Base-by-base conservation (phyloP, 2,329 filamentous ascomycete genomes). In the Lecanicillium sp. region DNA sequence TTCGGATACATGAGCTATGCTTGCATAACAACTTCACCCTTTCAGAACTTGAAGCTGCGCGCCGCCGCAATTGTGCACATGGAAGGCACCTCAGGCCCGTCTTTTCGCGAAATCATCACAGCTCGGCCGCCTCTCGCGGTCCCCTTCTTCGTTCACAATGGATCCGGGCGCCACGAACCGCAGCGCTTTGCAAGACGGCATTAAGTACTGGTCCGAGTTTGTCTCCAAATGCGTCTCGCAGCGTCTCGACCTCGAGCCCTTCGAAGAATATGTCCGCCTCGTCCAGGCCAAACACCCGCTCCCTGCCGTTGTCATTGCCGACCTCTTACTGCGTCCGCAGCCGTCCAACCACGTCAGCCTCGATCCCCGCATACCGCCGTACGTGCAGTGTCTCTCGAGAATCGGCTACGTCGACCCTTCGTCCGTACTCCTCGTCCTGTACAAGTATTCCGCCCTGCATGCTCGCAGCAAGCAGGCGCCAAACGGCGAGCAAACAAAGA, bases 281-380 rank as follows among this genome's bases (percentile, higher is more conserved):
- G 60, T 79, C 38, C 62, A 68, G 43, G 57, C 62, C 4, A 67
- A 71, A 45, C 59, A 75, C 45, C 73, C 72, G 2, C 57, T 82
- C 9, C 62, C 70, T 4, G 61, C 74, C 7, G 45, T 58, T 9
- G 55, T 64, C 41, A 58, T 81, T 45, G 73, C 76, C 58, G 69
- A 79, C 46, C 55, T 82, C 37, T 71, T 78, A 48, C 61, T 83
- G 29, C 68, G 68, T 17, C 78, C 78, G 3, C 65, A 66, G 31
- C 58, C 63, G 15, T 54, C 56, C 35, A 69, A 69, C 48, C 51
- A 57, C 47, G 60, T 71, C 50, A 68, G 60, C 41, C 68, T 78
- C 49, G 77, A 83, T 47, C 73, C 75, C 8, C 70, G 75, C 45
- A 64, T 80, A 8, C 67, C 71, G 1, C 67, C 63, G n/a, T 83